Conservation (phyloP, 805 yeast species). For the Lipomyces starkeyi region DNA sequence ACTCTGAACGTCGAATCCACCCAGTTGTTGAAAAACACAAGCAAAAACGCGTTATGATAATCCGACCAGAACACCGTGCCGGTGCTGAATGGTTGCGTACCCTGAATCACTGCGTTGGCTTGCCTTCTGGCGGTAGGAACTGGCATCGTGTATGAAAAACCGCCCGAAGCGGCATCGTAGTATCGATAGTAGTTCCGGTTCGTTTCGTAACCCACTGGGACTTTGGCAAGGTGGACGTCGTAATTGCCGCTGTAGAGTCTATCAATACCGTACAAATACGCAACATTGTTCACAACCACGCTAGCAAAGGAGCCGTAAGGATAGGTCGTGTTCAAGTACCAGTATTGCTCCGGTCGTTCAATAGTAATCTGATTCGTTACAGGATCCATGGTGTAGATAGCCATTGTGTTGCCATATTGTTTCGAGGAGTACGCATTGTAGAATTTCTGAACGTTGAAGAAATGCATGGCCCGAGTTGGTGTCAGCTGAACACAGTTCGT, state of each 20-base stretch:
- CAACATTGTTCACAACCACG: constrained; percentile 21
- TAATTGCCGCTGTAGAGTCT: constrained; percentile 2
- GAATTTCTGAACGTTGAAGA: constrained; percentile 15
- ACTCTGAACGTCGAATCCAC: constrained; percentile 15
- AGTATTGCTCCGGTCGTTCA: constrained; percentile 6
- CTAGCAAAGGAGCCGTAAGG: constrained; percentile 23
- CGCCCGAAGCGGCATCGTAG: constrained; percentile 9
- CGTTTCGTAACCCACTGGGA: constrained; percentile 1
- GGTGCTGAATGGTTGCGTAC: constrained; percentile 18
- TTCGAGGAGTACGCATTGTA: background rate
- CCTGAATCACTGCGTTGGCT: constrained; percentile 18
- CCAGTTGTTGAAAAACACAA: constrained; percentile 22
- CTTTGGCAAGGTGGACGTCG: constrained; percentile 25
- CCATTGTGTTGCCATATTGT: constrained; percentile 19
- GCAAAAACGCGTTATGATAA: constrained; percentile 19
- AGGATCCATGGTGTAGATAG: constrained; percentile 10
- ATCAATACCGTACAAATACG: constrained; percentile 21
- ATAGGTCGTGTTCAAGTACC: constrained; percentile 11
- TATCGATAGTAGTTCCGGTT: constrained; percentile 7
- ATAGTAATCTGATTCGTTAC: constrained; percentile 5
- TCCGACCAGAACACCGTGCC: constrained; percentile 22
- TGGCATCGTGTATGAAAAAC: constrained; percentile 12
- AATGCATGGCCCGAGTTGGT: constrained; percentile 18
- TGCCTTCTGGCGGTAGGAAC: constrained; percentile 19
- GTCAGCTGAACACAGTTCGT: constrained; percentile 20